Evolutionary conservation across 2,329 filamentous ascomycete genomes (phyloP).

Genomic region (Aphanoascus verrucosus): DNA sequence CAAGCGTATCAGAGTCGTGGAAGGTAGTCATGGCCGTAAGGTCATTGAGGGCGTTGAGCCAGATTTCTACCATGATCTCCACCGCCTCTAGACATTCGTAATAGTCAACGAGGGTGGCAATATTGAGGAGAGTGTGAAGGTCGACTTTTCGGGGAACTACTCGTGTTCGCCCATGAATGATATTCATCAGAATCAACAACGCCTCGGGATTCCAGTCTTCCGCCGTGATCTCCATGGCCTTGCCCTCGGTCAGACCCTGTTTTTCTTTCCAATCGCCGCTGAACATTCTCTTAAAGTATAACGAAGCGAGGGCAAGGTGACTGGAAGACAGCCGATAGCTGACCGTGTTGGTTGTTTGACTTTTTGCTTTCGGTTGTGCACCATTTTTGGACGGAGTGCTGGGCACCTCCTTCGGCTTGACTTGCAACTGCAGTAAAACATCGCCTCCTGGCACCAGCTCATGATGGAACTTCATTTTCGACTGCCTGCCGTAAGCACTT

Average conservation of each 20-base stretch:
- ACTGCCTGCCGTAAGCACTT: background rate
- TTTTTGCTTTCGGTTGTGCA: background rate
- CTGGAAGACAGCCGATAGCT: slow-evolving; percentile 4
- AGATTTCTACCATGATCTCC: slow-evolving; percentile 14
- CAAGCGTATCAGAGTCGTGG: no score
- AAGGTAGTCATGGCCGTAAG: no score
- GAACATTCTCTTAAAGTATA: slow-evolving; percentile 5
- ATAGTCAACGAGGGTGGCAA: slow-evolving; percentile 19
- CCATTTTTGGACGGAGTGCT: background rate
- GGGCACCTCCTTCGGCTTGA: background rate
- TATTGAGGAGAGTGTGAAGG: slow-evolving; percentile 12
- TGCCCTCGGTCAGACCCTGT: background rate
- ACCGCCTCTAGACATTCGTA: slow-evolving; percentile 18
- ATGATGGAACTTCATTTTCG: background rate
- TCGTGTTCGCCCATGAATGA: slow-evolving; percentile 7
- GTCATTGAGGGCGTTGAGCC: slow-evolving; percentile 8
- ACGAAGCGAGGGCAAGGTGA: slow-evolving; percentile 9
- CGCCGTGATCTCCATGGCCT: background rate
- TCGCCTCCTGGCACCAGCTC: slow-evolving; percentile 4
- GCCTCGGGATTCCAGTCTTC: background rate
- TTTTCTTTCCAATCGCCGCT: slow-evolving; percentile 5
- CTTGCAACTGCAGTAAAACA: slow-evolving; percentile 1
- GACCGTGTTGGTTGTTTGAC: background rate
- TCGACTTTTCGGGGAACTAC: background rate
- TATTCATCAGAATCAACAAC: slow-evolving; percentile 10